phyloP scores from a whole-genome alignment of 2,329 filamentous ascomycete genomes.

The Aspergillus sp. region DNA sequence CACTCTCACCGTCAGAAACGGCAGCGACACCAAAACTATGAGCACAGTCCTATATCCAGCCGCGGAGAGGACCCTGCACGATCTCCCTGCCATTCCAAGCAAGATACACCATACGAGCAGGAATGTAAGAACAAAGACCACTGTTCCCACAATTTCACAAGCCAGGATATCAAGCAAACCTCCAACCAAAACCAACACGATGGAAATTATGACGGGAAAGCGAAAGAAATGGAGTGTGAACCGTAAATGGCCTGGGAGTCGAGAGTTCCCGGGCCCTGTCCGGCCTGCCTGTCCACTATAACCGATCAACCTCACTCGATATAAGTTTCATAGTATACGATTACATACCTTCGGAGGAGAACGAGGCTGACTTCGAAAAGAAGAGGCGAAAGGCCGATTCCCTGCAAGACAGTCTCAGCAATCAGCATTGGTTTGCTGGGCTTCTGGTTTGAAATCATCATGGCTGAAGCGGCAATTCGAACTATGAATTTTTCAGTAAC shows the following conservation, averaged over 20 bases:
- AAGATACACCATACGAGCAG: constrained; percentile 23
- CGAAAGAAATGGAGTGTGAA: constrained; percentile 27
- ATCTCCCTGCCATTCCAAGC: constrained; percentile 20
- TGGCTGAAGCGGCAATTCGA: constrained; percentile 25
- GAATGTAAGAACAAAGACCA: constrained; percentile 23
- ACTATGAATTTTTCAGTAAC: constrained; percentile 16
- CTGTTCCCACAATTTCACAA: constrained; percentile 20
- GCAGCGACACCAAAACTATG: constrained; percentile 19
- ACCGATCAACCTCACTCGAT: neutral
- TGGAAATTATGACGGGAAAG: constrained; percentile 25
- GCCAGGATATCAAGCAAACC: constrained; percentile 17
- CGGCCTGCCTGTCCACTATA: constrained; percentile 27
- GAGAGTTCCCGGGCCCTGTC: constrained; percentile 26
- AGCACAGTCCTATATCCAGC: constrained; percentile 20
- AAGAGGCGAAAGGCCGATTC: constrained; percentile 29
- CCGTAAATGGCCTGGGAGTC: constrained; percentile 21
- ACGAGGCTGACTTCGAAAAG: constrained; percentile 31
- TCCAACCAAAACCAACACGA: constrained; percentile 25
- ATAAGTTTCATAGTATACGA: neutral
- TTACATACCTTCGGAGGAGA: constrained; percentile 25
- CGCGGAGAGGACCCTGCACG: constrained; percentile 17
- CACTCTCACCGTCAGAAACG: constrained; percentile 24
- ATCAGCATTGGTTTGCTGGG: constrained; percentile 21
- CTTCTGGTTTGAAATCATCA: constrained; percentile 21
- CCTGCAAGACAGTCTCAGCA: constrained; percentile 23